Evolutionary conservation across 2,329 filamentous ascomycete genomes (phyloP).

Genomic region (Trichoderma sp.): DNA sequence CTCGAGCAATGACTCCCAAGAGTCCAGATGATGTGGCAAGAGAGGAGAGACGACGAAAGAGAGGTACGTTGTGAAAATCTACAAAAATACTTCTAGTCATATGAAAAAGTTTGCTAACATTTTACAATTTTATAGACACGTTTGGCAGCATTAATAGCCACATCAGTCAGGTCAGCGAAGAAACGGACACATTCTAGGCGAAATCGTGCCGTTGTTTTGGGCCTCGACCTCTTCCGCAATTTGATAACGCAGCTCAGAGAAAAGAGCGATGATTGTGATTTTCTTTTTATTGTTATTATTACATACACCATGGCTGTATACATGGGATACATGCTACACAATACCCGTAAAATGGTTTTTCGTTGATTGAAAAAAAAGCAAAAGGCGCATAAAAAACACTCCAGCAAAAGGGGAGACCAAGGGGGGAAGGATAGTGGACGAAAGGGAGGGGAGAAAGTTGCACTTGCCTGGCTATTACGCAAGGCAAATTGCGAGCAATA

Average conservation of each 20-base stretch:
- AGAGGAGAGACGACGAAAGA: slow-evolving; percentile 58
- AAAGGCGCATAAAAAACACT: background rate
- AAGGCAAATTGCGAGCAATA: slow-evolving; percentile 22
- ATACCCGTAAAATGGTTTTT: slow-evolving; percentile 17
- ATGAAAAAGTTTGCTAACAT: background rate
- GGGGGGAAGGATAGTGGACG: background rate
- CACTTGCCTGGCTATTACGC: slow-evolving; percentile 5
- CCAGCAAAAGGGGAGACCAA: background rate
- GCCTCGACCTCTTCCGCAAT: slow-evolving; percentile 1
- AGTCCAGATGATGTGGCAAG: slow-evolving; percentile 51
- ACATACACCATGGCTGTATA: background rate
- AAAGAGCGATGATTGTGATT: background rate
- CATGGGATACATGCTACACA: background rate
- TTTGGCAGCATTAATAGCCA: slow-evolving; percentile 42
- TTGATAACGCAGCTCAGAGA: background rate
- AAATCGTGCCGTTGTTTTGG: slow-evolving; percentile 21
- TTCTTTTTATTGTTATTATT: background rate
- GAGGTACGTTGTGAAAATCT: slow-evolving; percentile 51
- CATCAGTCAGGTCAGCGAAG: slow-evolving; percentile 31
- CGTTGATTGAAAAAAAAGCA: background rate
- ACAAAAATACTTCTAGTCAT: background rate
- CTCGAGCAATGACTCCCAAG: slow-evolving; percentile 64
- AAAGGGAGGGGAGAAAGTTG: background rate
- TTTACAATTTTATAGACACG: slow-evolving; percentile 36
- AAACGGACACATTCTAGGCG: slow-evolving; percentile 45